Evolutionary conservation across 768 basidiomycete genomes (phyloP), one percentile per base, ranked within the genome.

Genomic region (Cystobasidium ongulense): DNA sequence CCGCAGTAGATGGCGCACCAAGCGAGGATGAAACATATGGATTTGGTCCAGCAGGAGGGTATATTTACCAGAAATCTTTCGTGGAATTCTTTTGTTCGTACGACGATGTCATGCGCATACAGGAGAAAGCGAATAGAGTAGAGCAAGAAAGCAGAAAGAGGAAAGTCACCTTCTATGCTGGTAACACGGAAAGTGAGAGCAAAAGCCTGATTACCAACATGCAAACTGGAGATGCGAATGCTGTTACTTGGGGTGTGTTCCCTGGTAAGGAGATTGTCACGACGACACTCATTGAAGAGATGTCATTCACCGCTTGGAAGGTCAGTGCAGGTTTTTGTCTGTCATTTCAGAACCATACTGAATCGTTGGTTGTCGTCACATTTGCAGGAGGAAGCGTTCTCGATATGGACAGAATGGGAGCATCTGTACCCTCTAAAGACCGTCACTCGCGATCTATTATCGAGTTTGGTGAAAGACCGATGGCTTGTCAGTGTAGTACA

Each of bases 211-310:
- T 71, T 43, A 92, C 87, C 15, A 98, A 96, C 80, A 86, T 95
- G 27, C 84, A 86, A 0, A 87, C 88, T 57, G 87, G 86, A 38
- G 89, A 87, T 17, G 86, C 90, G 71, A 97, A 97, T 81, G 94
- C 93, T 0, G 96, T 99, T 7, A 99, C 96, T 0, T 99, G 96
- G 96, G 96, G 94, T 71, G 89, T 98, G 5, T 99, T 99, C 81
- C 91, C 93, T 0, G 96, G 92, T 0, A 90, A 96, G 80, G 96
- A 99, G 81, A 89, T 99, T 57, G 86, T 89, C 1, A 95, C 97
- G 79, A 91, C 95, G 4, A 99, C 96, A 0, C 92, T 98, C 76
- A 98, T 99, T 39, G 96, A 97, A 79, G 87, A 86, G 63, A 89
- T 92, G 79, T 95, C 92, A 17, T 99, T 99, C 84, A 82, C 91